These are phyloP conservation scores for Hyaloscypha hepaticicola DNA, from an alignment of 495 filamentous ascomycete genomes.

Conservation along the genomic window DNA sequence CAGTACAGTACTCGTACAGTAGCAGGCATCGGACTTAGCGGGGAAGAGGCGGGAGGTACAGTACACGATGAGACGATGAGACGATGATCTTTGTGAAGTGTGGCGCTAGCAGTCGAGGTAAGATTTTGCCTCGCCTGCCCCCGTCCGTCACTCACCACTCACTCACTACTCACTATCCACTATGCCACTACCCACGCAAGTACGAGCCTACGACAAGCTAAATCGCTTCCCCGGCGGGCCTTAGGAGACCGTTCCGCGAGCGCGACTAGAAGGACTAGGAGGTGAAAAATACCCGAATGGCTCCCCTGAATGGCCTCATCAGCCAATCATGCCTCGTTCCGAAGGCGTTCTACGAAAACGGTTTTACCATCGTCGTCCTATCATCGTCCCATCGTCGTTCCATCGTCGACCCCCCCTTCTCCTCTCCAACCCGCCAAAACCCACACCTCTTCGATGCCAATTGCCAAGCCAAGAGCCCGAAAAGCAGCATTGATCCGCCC, in stretches of 20 bases:
- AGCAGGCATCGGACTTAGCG: too few species aligned
- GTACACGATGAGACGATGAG: too few species aligned
- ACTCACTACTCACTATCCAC: not conserved
- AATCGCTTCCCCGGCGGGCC: conserved; percentile 25
- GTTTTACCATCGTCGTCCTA: too few species aligned
- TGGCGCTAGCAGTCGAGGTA: too few species aligned
- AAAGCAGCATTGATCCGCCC: not conserved
- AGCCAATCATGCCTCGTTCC: not conserved
- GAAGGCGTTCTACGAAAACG: not conserved
- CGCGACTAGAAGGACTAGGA: not conserved
- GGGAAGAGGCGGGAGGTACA: too few species aligned
- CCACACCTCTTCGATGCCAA: not conserved
- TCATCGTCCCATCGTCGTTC: not conserved
- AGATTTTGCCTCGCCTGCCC: too few species aligned
- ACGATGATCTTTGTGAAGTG: too few species aligned
- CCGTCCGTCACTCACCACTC: not conserved
- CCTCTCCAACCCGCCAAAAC: not conserved
- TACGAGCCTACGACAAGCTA: not conserved
- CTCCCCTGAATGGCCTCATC: not conserved
- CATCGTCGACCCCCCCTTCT: not conserved
- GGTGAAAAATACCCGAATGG: not conserved
- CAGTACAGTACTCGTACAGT: too few species aligned
- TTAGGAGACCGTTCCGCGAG: conserved; percentile 25
- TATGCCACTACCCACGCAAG: too few species aligned
- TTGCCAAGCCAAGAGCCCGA: not conserved